Conservation (phyloP, 2,329 filamentous ascomycete species). For the Chrysoporthe puriensis region DNA sequence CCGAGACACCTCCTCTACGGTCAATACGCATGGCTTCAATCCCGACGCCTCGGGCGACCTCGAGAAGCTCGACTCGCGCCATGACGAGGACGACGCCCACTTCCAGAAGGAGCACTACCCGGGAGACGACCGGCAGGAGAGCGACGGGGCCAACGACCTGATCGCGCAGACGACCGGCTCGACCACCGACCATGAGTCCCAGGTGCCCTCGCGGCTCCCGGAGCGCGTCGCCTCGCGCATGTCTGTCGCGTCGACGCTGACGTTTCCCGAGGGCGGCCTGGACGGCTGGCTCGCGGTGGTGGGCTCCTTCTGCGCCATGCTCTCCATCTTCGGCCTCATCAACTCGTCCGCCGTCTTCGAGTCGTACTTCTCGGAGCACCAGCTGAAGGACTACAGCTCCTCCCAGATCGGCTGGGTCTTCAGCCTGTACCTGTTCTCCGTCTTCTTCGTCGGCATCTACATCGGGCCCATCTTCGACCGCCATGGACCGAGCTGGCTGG, state of each 20-base stretch:
- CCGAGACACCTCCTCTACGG: constrained; percentile 20
- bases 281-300: constrained; percentile 76
- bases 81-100: constrained; percentile 22
- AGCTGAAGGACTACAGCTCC: constrained; percentile 68
- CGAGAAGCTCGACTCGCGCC: constrained; percentile 27
- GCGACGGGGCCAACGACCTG: constrained; percentile 4
- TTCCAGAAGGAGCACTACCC: constrained; percentile 20
- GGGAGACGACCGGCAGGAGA: constrained; percentile 1
- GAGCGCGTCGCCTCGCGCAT: constrained; percentile 27
- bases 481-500: constrained; percentile 70
- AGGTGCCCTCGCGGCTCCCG: constrained; percentile 17
- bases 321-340: constrained; percentile 73
- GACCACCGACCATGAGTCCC: constrained; percentile 8
- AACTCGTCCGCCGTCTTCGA: constrained; percentile 78
- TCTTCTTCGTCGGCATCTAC: constrained; percentile 81
- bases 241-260: constrained; percentile 32
- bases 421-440: constrained; percentile 76
- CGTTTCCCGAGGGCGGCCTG: constrained; percentile 76
- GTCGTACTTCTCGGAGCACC: constrained; percentile 73
- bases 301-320: constrained; percentile 74
- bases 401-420: constrained; percentile 86
- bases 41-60: constrained; percentile 25
- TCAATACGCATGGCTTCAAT: constrained; percentile 19
- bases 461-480: constrained; percentile 82
- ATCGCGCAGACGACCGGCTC: constrained; percentile 16